phyloP scores from a whole-genome alignment of 129 eudicot species.

The Kitagawia praeruptora region DNA sequence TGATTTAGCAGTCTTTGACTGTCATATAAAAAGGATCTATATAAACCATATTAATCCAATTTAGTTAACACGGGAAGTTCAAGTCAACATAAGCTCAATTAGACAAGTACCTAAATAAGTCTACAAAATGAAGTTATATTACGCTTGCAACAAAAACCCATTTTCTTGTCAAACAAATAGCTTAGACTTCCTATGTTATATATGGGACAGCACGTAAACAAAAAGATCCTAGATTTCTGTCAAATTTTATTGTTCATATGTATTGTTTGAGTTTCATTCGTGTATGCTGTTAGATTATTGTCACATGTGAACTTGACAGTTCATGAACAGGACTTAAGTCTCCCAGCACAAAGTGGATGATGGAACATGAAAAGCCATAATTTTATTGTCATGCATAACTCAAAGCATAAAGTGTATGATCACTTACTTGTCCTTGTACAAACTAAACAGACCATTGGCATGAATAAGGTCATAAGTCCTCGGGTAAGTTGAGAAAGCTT shows the following conservation, averaged over 20 bases:
- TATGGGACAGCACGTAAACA: not conserved
- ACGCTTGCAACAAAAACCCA: not conserved
- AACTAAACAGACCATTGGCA: constrained; percentile 82
- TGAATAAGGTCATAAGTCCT: constrained; percentile 96
- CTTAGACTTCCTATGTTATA: not conserved
- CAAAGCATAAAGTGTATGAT: not conserved
- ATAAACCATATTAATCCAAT: not conserved
- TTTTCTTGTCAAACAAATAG: not conserved
- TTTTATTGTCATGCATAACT: not conserved
- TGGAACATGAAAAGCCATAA: not conserved
- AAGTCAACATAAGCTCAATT: not conserved
- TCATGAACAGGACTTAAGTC: not conserved
- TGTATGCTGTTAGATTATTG: not conserved
- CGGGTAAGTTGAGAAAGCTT: constrained; percentile 93
- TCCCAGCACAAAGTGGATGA: not conserved
- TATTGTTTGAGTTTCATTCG: not conserved
- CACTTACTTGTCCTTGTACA: constrained; percentile 86
- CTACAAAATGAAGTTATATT: not conserved
- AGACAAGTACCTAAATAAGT: too few relatives aligned
- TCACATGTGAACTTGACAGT: not conserved
- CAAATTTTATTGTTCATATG: not conserved
- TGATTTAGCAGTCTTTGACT: not conserved
- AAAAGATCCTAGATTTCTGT: not conserved
- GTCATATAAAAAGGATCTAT: not conserved
- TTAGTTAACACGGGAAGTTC: not conserved